Conservation (phyloP, 805 yeast genomes). For the Grigorovia transvaalensis region DNA sequence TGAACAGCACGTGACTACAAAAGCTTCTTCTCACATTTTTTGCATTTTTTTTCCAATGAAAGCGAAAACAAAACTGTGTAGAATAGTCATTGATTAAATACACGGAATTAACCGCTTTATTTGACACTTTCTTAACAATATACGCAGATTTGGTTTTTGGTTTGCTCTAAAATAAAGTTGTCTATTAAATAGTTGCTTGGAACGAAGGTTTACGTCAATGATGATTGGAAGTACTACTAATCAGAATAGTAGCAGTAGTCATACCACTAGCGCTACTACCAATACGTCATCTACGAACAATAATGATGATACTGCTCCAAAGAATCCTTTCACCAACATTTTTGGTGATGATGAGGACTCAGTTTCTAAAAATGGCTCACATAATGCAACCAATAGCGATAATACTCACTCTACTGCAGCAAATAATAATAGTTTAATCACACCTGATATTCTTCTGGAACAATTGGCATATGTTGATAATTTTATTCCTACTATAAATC, state of each 20-base stretch:
- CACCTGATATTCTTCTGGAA: conserved; percentile 44
- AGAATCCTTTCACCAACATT: conserved; percentile 12
- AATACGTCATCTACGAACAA: not conserved
- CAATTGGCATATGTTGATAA: conserved; percentile 75
- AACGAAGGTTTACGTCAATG: not conserved
- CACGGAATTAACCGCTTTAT: not conserved
- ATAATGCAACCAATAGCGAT: not conserved
- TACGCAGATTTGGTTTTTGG: not conserved
- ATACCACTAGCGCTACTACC: no score
- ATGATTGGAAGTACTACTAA: not conserved
- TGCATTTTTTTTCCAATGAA: not conserved
- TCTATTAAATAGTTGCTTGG: no score
- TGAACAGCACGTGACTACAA: not conserved
- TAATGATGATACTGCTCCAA: not conserved
- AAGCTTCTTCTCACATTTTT: not conserved
- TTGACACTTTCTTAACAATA: not conserved
- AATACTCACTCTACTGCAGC: conserved; percentile 5
- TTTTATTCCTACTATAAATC: conserved; percentile 47
- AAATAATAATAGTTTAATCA: conserved; percentile 2
- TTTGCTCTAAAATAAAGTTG: not conserved
- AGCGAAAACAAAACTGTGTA: not conserved
- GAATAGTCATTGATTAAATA: not conserved
- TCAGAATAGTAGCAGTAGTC: no score
- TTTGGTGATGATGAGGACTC: conserved; percentile 12
- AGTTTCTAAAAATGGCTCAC: not conserved